Evolutionary conservation across 805 yeast species (phyloP), one percentile per base, ranked within the genome.

Genomic region (Zygosaccharomyces gambellarensis): DNA sequence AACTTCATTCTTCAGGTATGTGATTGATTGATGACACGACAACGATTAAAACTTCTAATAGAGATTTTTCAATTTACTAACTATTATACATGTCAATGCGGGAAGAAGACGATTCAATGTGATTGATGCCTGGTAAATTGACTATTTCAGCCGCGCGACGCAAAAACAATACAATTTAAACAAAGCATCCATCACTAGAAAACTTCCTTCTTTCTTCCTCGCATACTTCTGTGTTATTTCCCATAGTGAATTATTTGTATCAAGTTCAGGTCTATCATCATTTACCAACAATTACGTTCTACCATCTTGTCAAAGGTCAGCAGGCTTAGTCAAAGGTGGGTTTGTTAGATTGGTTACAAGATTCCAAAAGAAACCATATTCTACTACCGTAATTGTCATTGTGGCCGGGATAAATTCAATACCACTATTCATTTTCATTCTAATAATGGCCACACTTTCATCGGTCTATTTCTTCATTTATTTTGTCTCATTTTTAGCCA

Each of bases 391-490:
- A 31, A 43, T 49, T 19, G 39, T 43, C 11, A 41, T 51, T 21
- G 29, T 54, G 3, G 43, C 45, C 21, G 19, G 44, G 12, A 44
- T 47, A 8, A 44, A 48, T 31, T 38, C 43, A 5, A 34, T 43
- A 43, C 43, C 56, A 2, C 23, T 45, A 21, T 25, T 58, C 9
- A 30, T 60, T 4, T 29, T 55, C 14, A 38, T 39, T 29, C n/a
- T 52, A 9, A 47, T 59, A 43, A 55, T 61, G 55, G 46, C 62
- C 23, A 52, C 66, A 28, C 36, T 60, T 12, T 53, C 62, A 5
- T 51, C 63, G 7, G 6, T 59, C 23, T 54, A 55, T 36, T 56
- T 62, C 30, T 39, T 62, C 29, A 30, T 59, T 17, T 64, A 64
- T 48, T 42, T 65, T 12, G 38, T 54, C 1, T 42, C 59, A 14